Base-by-base conservation (phyloP, 768 basidiomycete genomes). In the Pleurotus tuber-regium region DNA sequence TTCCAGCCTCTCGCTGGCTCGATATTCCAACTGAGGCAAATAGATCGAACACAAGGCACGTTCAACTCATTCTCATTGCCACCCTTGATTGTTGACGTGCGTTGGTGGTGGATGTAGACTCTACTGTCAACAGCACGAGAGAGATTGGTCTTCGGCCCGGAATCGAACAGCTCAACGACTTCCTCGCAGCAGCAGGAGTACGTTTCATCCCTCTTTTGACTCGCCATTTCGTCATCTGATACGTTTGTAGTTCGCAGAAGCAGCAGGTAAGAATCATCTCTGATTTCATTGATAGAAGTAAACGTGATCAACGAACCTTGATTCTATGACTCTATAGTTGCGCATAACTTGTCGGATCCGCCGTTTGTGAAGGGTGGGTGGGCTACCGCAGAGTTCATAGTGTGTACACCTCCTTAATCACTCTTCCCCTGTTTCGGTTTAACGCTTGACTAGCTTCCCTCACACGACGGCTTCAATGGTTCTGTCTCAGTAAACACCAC, bases 161-260 rank as follows among this genome's bases (percentile, higher is more conserved):
- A 52, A 65, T 78, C 14, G 50, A 59, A 16, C 62, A 74, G 6
- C 58, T 86, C 41, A 77, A 76, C 36, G 72, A 73, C 14, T 86
- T 85, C 59, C 66, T 79, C 8, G 80, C 84, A 23, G 80, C 84
- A 6, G 76, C 82, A 6, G 85, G 85, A 41, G 78, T 76, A 55
- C 53, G 75, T 66, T 19, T 28, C 18, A 11, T 18, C n/a, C 2
- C 38, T 25, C 43, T 21, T 36, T 18, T 28, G 12, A 25, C n/a
- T 19, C 12, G 51, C 16, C 38, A 5, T 39, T 50, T 7, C 12
- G 38, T 23, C 5, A 46, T 29, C 4, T 40, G 50, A 50, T 40
- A 4, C 14, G 18, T 47, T 35, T 31, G 3, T 9, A 66, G 56
- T 79, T 73, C 55, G 71, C 74, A 3, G 74, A 77, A 40, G 72